Evolutionary conservation across 306 rosid species (phyloP).

Genomic region (Fagus crenata): DNA sequence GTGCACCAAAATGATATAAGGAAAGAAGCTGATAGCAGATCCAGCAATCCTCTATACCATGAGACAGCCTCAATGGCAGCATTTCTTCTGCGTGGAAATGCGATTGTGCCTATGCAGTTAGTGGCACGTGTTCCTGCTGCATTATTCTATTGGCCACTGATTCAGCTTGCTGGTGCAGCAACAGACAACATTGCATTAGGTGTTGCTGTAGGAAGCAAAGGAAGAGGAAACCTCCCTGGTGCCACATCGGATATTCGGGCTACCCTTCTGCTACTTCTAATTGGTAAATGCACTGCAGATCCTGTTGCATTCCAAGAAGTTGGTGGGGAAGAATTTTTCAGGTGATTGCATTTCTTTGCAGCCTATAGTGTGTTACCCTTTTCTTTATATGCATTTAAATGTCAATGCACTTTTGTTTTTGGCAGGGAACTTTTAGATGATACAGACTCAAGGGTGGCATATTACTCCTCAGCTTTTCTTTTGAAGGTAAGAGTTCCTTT

Average conservation of each 20-base stretch:
- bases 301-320: slow-evolving; percentile 81
- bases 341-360: slow-evolving; percentile 52
- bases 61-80: slow-evolving; percentile 84
- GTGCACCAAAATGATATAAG: slow-evolving; percentile 34
- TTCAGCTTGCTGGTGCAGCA: slow-evolving; percentile 98
- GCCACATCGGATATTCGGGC: slow-evolving; percentile 96
- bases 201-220: slow-evolving; percentile 98
- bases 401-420: slow-evolving; percentile 22
- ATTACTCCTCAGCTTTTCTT: slow-evolving; percentile 95
- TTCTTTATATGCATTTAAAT: slow-evolving; percentile 13
- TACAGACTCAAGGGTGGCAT: slow-evolving; percentile 97
- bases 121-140: slow-evolving; percentile 94
- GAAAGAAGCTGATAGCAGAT: slow-evolving; percentile 59
- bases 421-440: slow-evolving; percentile 93
- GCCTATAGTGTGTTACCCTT: slow-evolving; percentile 9
- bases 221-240: slow-evolving; percentile 95
- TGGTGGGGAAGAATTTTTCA: slow-evolving; percentile 84
- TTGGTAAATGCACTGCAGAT: slow-evolving; percentile 95
- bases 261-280: slow-evolving; percentile 82
- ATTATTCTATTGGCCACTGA: slow-evolving; percentile 87
- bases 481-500: slow-evolving; percentile 67
- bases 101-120: slow-evolving; percentile 90
- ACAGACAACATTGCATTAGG: slow-evolving; percentile 93
- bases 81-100: slow-evolving; percentile 78
- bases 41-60: slow-evolving; percentile 53